Evolutionary conservation across 331 rosid genomes (phyloP), one percentile per base, ranked within the genome.

Genomic region (Phaseolus coccineus): DNA sequence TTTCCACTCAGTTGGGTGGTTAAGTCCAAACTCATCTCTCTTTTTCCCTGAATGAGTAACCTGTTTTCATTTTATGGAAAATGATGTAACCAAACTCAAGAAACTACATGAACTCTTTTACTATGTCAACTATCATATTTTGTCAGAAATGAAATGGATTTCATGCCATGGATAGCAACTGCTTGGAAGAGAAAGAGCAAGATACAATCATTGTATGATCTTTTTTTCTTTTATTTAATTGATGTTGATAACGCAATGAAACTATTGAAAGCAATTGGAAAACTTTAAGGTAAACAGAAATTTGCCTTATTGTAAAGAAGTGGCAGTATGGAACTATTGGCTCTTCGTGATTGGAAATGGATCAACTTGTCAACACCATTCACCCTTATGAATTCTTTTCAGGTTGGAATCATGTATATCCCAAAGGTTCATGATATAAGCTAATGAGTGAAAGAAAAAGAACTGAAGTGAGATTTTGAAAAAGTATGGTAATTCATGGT

Each of bases 1-100:
- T 87, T 58, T 82, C 91, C 84, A 80, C 89, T 73, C 68, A 79
- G 69, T 70, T 78, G 77, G 79, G 88, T 86, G 90, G 90, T 80
- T 78, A 46, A 63, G 76, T 69, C 83, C 85, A 63, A 44, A 81
- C 68, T 57, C 58, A 71, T 80, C 86, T 77, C 78, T 55, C 61
- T 50, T 28, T 28, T 33, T 35, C 61, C 59, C 37, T 67, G 6
- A 66, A 22, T 30, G 71, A 81, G 66, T 71, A 65, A 61, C 16
- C 13, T 69, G 62, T 44, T 44, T 62, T 71, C 58, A 63, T 71
- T 71, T 44, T 35, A 48, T 51, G 48, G 57, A 19, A 39, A 51
- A 40, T 27, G 28, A 52, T 63, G 47, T 47, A 33, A 65, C 64
- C 16, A 73, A 80, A 73, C 30, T 73, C 74, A 50, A 63, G 12